Base-by-base conservation (phyloP, 139 green algal genomes). In the Eudorina sp. region DNA sequence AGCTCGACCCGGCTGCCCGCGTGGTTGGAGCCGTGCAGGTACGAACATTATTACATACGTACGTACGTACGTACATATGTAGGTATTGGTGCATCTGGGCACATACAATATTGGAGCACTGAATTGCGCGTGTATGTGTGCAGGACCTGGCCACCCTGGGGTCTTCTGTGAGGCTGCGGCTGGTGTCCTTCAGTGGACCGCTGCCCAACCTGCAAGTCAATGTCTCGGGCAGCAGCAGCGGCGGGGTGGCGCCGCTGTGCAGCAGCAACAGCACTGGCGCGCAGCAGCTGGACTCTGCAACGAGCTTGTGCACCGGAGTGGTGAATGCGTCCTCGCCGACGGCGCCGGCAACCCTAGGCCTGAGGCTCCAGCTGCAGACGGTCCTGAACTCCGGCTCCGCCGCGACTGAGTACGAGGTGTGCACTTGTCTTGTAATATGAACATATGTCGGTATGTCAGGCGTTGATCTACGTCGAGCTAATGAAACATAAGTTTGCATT, bases 261-360 rank as follows among this genome's bases (percentile, higher is more conserved):
- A 60, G n/a, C n/a, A n/a, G n/a, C n/a, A n/a, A n/a, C n/a, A n/a
- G n/a, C n/a, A n/a, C n/a, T n/a, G n/a, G n/a, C n/a, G n/a, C n/a
- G n/a, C n/a, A n/a, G n/a, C n/a, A n/a, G n/a, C n/a, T n/a, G n/a
- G n/a, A n/a, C n/a, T n/a, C n/a, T n/a, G n/a, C n/a, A n/a, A n/a
- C n/a, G n/a, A n/a, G n/a, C 16, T 27, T 82, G 29, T 82, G 74
- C 74, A 19, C 11, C 21, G 74, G 46, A 45, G 74, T 82, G 46
- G 5, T 38, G 29, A 66, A 82, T 46, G 29, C 74, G 29, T n/a
- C 29, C 14, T 27, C 74, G 11, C 21, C 8, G 6, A 45, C 46
- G 4, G 13, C 74, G 1, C 74, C 74, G 3, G 74, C 36, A 13
- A 27, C 8, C 2, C 25, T n/a, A 0, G 23, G 46, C 0, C 48